Conservation (phyloP, 2,329 filamentous ascomycete genomes). For the Dothiorella sarmentorum region DNA sequence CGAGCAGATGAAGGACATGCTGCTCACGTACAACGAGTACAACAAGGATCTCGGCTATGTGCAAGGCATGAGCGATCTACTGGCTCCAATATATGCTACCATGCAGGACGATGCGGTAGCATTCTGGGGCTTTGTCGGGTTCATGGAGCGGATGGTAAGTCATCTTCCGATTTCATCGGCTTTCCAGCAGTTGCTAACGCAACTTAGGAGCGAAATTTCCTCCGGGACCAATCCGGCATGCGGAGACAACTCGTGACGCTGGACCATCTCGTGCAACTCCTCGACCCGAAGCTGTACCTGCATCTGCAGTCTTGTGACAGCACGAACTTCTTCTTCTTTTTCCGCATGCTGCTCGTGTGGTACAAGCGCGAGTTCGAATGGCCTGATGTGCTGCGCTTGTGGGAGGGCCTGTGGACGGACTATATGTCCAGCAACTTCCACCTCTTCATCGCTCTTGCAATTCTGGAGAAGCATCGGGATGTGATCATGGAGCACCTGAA, state of each 20-base stretch:
- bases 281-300: conserved; percentile 90
- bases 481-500: conserved; percentile 93
- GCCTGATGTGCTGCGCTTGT: conserved; percentile 79
- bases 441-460: conserved; percentile 87
- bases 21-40: conserved; percentile 97
- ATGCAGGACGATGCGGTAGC: conserved; percentile 96
- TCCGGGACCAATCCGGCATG: conserved; percentile 96
- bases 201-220: conserved; percentile 77
- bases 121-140: conserved; percentile 93
- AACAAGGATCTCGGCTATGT: conserved; percentile 95
- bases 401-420: conserved; percentile 95
- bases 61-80: conserved; percentile 96
- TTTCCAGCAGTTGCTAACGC: background rate
- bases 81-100: conserved; percentile 93
- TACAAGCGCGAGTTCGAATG: conserved; percentile 97
- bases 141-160: conserved; percentile 87
- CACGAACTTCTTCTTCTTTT: conserved; percentile 99
- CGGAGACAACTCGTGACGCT: conserved; percentile 83
- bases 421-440: conserved; percentile 87
- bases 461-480: conserved; percentile 91
- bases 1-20: conserved; percentile 99
- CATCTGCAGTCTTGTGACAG: conserved; percentile 88
- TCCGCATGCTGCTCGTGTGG: conserved; percentile 98
- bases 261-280: conserved; percentile 91
- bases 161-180: background rate